Evolutionary conservation across 2,329 filamentous ascomycete genomes (phyloP).

Genomic region (Aureobasidium sp.): DNA sequence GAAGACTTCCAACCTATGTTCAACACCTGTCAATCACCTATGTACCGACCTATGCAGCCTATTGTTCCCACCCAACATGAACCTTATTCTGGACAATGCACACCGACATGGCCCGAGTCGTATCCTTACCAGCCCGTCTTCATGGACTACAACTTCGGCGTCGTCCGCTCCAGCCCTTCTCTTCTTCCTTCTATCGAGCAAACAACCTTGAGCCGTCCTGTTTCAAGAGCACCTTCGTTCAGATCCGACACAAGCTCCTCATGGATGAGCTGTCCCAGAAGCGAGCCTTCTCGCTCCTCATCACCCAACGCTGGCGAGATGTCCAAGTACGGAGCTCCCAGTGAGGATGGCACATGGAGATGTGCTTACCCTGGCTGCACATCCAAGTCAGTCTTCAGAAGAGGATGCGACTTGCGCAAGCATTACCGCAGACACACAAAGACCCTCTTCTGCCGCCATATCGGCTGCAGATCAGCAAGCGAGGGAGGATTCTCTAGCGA

Average conservation of each 20-base stretch:
- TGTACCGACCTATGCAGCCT: background rate
- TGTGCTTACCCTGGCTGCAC: constrained; percentile 52
- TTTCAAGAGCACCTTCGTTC: constrained; percentile 20
- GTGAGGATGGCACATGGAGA: constrained; percentile 45
- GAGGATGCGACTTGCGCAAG: constrained; percentile 54
- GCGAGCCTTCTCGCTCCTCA: constrained; percentile 22
- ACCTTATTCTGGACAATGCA: background rate
- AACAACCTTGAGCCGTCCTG: background rate
- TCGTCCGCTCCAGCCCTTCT: constrained; percentile 10
- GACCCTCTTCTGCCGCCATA: constrained; percentile 51
- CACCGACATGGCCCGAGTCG: constrained; percentile 9
- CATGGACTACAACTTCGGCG: constrained; percentile 1
- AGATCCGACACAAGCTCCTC: constrained; percentile 22
- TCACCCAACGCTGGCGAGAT: constrained; percentile 26
- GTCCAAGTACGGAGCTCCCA: constrained; percentile 32
- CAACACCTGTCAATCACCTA: constrained; percentile 7
- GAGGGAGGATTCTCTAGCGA: constrained; percentile 54
- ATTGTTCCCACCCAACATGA: constrained; percentile 2
- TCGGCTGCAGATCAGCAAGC: constrained; percentile 48
- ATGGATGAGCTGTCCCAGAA: constrained; percentile 16
- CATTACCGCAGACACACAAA: constrained; percentile 56
- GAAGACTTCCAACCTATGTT: constrained; percentile 7
- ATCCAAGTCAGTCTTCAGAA: constrained; percentile 49
- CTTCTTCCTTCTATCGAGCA: constrained; percentile 13
- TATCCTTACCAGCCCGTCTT: constrained; percentile 7